Evolutionary conservation across 306 rosid genomes (phyloP), one percentile per base, ranked within the genome.

Genomic region (Castanea sativa): DNA sequence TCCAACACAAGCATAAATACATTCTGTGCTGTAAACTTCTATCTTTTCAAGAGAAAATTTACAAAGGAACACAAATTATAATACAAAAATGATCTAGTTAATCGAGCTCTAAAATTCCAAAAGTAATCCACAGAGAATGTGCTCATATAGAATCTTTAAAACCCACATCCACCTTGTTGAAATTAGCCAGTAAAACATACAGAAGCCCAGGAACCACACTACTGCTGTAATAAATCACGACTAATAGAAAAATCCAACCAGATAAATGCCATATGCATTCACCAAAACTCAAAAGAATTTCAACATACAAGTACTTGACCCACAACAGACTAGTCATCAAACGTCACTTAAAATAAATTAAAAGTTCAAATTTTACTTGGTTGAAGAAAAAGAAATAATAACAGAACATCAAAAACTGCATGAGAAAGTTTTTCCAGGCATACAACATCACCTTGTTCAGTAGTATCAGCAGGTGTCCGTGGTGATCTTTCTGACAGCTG

Each of bases 401-500:
- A 87, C 78, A 87, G 81, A 84, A 81, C 57, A 90, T 83, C 79
- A 86, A 53, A 88, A 89, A 86, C 74, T 68, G 82, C 79, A 87
- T 76, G 76, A 78, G 84, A 86, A 85, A 83, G 86, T 77, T 83
- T 87, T 87, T 53, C 86, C 76, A 53, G 79, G 90, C 84, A 80
- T 75, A 85, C 84, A 81, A 86, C 83, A 82, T 91, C 91, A 94
- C 99, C 99, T 92, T 91, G 95, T 86, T 92, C 99, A 60, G 85
- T 93, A 85, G 78, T 75, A 69, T 88, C 92, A 51, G 83, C 69
- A 35, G 87, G 86, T 73, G 85, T 83, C 78, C 52, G 90, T 19
- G 89, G 87, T 73, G 95, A 89, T 80, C 86, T 92, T 83, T 85
- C 91, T 83, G 99, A 90, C 92, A 94, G 86, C 99, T 94, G 89